Evolutionary conservation across 208 protist genomes (phyloP), one percentile per base, ranked within the genome.

Genomic region (Leishmania braziliensis): DNA sequence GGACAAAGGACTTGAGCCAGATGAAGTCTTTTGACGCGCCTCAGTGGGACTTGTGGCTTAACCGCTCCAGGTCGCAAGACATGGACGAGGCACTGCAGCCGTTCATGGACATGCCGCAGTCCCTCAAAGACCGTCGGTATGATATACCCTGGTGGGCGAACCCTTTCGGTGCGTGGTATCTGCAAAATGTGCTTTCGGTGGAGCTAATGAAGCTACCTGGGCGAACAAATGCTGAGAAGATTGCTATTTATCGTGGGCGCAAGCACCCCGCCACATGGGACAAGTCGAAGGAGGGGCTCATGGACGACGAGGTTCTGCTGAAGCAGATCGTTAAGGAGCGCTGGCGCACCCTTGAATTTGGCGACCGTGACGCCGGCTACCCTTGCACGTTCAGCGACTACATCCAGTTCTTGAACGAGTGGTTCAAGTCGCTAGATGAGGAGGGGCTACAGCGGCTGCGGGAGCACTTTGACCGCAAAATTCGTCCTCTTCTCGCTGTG

Each of bases 91-190:
- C 93, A 14, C 88, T 98, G 56, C 95, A 98, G 82, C 95, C 95
- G 14, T 97, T 98, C 79, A 98, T 98, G 95, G 95, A 98, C 79
- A 98, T 98, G 95, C 95, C 95, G 46, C 91, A 96, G 85, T 98
- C 95, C 9, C 85, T 98, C 33, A 97, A 98, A 80, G 91, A 97
- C 79, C 92, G 95, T 68, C 91, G 94, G 66, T 98, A 97, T 80
- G 95, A 98, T 79, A 92, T 98, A 46, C 95, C 95, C 46, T 98
- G 95, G 95, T 98, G 95, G 94, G 95, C 95, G 69, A 98, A 98
- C 85, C 95, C 95, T 48, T 98, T 98, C 80, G 95, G 95, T 56
- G 94, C 94, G 39, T 98, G 95, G 94, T 98, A 98, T 78, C 84
- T 98, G 74, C 94, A 98, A 83, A 98, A 98, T 80, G 89, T 98